Percentiles rank a stretch among this genome's conserved stretches.
phyloP scores from a whole-genome alignment of 139 green algal genomes.

The Coelastrella sp. region DNA sequence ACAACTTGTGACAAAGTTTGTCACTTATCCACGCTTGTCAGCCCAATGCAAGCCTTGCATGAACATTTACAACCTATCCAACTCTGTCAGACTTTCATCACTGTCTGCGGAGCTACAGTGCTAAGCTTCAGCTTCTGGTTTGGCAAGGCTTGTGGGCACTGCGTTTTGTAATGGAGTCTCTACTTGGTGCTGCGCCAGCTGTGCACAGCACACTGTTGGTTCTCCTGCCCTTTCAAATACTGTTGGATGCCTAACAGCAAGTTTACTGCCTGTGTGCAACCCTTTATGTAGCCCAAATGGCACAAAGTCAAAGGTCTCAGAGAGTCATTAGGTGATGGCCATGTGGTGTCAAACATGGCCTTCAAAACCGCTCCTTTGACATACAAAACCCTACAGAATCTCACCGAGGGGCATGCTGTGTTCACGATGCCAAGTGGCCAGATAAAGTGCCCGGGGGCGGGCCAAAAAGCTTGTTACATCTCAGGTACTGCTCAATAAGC shows the following conservation, averaged over 20 bases:
- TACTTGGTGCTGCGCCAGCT: not conserved
- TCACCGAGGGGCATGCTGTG: not conserved
- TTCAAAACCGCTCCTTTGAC: not conserved
- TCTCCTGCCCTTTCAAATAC: not conserved
- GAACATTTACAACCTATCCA: no score
- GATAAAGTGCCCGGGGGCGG: conserved; percentile 28
- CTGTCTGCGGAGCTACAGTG: not conserved
- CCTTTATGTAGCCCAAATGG: conserved; percentile 18
- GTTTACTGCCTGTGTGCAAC: not conserved
- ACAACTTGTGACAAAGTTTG: not conserved
- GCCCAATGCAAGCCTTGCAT: no score
- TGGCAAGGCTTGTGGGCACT: no score
- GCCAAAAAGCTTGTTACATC: not conserved
- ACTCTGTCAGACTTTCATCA: not conserved
- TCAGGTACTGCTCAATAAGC: no score
- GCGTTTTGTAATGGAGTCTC: no score
- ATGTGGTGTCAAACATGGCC: conserved; percentile 25
- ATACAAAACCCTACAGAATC: not conserved
- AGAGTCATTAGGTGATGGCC: conserved; percentile 18
- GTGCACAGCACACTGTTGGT: not conserved
- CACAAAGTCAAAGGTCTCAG: conserved; percentile 17
- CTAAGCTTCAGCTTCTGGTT: not conserved
- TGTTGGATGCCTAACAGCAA: not conserved
- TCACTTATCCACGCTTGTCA: not conserved
- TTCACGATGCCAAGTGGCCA: conserved; percentile 30